Evolutionary conservation across 2,329 filamentous ascomycete genomes (phyloP).

Genomic region (Orbilia javanica): DNA sequence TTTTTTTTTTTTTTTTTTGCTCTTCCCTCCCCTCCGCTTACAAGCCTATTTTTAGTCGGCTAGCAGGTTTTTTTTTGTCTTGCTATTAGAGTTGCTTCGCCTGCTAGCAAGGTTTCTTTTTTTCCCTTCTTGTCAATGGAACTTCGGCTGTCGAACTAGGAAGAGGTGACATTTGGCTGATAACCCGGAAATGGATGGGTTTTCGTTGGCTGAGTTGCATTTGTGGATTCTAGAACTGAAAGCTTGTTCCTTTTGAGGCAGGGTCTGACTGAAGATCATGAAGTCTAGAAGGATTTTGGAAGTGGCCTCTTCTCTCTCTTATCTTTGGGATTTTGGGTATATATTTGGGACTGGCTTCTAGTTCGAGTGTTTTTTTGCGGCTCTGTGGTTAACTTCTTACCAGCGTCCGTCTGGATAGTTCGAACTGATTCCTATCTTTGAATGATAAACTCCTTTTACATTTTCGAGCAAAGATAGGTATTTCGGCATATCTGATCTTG

Average conservation of each 20-base stretch:
- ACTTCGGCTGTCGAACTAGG: slow-evolving; percentile 12
- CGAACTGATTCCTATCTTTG: no score
- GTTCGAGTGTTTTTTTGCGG: background rate
- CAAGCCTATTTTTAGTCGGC: slow-evolving; percentile 48
- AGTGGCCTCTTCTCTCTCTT: no score
- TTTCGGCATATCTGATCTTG: no score
- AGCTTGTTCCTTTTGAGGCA: slow-evolving; percentile 22
- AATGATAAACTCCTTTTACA: no score
- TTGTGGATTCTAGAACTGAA: slow-evolving; percentile 41
- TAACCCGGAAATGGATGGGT: slow-evolving; percentile 29
- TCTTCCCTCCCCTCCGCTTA: no score
- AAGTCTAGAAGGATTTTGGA: background rate
- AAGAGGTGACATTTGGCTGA: background rate
- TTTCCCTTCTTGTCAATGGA: slow-evolving; percentile 13
- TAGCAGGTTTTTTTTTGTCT: background rate
- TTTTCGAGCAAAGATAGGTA: no score
- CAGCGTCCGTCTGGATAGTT: no score
- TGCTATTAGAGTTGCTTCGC: slow-evolving; percentile 21
- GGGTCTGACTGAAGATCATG: no score
- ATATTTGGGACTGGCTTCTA: slow-evolving; percentile 5
- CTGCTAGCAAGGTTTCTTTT: slow-evolving; percentile 23
- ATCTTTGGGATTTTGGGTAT: slow-evolving; percentile 1
- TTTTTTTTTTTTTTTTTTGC: no score
- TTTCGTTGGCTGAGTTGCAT: background rate
- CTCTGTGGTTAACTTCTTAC: no score